Evolutionary conservation across 116 monocot genomes (phyloP).

Genomic region (Thalassia testudinum): DNA sequence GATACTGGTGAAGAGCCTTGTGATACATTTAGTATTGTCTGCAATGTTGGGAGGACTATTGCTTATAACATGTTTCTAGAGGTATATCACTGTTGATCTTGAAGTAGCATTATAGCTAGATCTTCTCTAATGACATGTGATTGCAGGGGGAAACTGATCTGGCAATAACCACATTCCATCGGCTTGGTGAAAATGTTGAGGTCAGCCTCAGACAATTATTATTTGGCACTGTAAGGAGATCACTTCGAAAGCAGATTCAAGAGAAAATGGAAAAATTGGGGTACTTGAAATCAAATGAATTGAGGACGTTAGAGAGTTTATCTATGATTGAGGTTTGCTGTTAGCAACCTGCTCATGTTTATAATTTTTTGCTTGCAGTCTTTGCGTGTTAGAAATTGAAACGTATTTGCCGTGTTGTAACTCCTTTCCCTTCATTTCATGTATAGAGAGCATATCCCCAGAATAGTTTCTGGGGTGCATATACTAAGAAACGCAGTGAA

Average conservation of each 20-base stretch:
- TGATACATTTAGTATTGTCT: slow-evolving; percentile 68
- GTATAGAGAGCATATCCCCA: slow-evolving; percentile 64
- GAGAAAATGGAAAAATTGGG: slow-evolving; percentile 59
- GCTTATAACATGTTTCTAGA: slow-evolving; percentile 84
- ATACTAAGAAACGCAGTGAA: slow-evolving; percentile 12
- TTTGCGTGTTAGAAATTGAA: neutral
- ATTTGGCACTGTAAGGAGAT: slow-evolving; percentile 78
- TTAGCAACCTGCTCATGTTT: neutral
- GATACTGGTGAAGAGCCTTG: slow-evolving; percentile 24
- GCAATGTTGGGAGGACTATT: slow-evolving; percentile 64
- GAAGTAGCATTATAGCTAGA: too few species aligned
- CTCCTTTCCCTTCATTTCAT: neutral
- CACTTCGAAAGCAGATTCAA: slow-evolving; percentile 47
- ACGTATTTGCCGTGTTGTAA: neutral
- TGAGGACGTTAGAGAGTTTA: slow-evolving; percentile 48
- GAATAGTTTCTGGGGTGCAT: slow-evolving; percentile 59
- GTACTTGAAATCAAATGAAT: slow-evolving; percentile 48
- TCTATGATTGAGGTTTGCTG: slow-evolving; percentile 73
- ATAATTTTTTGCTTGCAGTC: slow-evolving; percentile 3
- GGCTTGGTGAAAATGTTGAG: slow-evolving; percentile 85
- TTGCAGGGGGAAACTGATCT: slow-evolving; percentile 77
- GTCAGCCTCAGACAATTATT: slow-evolving; percentile 55
- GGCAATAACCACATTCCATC: slow-evolving; percentile 59
- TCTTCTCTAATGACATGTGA: neutral
- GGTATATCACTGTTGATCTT: slow-evolving; percentile 26